phyloP scores from a whole-genome alignment of 768 basidiomycete genomes.

The Lactarius quietus region DNA sequence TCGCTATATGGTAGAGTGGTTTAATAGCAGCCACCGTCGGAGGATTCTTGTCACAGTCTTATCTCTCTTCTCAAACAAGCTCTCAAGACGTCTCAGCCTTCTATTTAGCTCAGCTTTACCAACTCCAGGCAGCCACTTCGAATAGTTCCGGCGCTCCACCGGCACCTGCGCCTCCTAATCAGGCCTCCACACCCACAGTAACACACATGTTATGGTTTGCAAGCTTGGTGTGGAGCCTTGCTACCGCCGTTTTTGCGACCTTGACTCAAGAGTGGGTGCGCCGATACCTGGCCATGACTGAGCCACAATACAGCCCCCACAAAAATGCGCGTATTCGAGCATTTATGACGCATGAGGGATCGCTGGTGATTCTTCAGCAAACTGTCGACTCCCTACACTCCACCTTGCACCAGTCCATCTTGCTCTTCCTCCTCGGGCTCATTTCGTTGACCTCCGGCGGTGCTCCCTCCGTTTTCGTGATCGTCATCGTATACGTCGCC shows the following conservation, averaged over 20 bases:
- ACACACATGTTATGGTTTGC: not conserved
- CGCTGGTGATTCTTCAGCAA: not conserved
- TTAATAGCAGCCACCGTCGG: constrained; percentile 6
- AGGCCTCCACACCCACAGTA: not conserved
- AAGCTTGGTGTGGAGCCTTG: not conserved
- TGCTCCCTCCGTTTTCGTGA: not conserved
- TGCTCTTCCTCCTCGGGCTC: constrained; percentile 4
- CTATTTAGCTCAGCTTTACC: constrained; percentile 4
- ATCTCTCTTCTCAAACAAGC: not conserved
- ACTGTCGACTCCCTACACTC: not conserved
- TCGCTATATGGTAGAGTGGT: not conserved
- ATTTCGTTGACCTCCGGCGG: not conserved
- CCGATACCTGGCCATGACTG: not conserved
- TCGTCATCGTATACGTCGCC: not conserved
- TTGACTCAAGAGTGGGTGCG: not conserved
- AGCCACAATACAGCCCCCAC: not conserved
- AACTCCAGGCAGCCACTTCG: not conserved
- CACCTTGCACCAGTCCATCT: constrained; percentile 6
- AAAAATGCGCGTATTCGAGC: not conserved
- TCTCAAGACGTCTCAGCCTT: constrained; percentile 13
- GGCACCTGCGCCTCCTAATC: not conserved
- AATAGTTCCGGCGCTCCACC: not conserved
- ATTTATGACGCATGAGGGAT: not conserved
- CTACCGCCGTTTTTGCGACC: not conserved
- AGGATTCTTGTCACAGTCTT: constrained; percentile 4